Evolutionary conservation across 163 green algal species (phyloP), one percentile per base, ranked within the genome.

Genomic region (Volvox carteri): DNA sequence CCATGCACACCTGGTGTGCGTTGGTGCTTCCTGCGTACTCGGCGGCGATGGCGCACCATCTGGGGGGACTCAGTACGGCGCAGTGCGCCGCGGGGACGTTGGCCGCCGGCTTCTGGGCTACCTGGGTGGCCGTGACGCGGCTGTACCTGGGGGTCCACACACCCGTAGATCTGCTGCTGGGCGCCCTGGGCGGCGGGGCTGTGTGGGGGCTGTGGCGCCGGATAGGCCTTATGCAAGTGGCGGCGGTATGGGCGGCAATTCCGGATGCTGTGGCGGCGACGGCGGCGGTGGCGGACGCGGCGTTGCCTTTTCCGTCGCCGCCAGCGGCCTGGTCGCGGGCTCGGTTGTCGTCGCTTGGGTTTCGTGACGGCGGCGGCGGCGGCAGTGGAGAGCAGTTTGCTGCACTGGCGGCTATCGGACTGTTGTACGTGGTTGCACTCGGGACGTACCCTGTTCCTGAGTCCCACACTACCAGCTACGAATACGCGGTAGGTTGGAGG

Each of bases 1-100:
- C 83, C 35, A 88, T 88, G 83, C 83, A 88, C 83, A 88, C 83
- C 37, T 88, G 83, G 83, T 83, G 83, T 52, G 67, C 68, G 5
- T 16, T 88, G 12, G n/a, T 81, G 33, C 25, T 88, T 33, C 83
- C 83, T 6, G 67, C 83, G 9, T 88, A 88, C 50, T 23, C 48
- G 7, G 83, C 35, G 5, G 33, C 44, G 28, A 12, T 60, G 11
- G 83, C 67, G 23, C 30, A n/a, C 33, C 83, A 88, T 67, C 33
- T 87, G 0, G 81, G 81, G 1, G 19, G 11, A 21, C 7, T 80
- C 0, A 4, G 9, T 1, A 25, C 46, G 19, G 0, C 33, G 14
- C 23, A 30, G 2, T 28, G 21, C 3, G 37, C 23, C 6, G 25
- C 28, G 12, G 11, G 58, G 35, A 30, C 41, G 39, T 42, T 25